These are phyloP conservation scores for Lipomyces yamadae DNA, from an alignment of 805 yeast genomes.

Conservation along the genomic window DNA sequence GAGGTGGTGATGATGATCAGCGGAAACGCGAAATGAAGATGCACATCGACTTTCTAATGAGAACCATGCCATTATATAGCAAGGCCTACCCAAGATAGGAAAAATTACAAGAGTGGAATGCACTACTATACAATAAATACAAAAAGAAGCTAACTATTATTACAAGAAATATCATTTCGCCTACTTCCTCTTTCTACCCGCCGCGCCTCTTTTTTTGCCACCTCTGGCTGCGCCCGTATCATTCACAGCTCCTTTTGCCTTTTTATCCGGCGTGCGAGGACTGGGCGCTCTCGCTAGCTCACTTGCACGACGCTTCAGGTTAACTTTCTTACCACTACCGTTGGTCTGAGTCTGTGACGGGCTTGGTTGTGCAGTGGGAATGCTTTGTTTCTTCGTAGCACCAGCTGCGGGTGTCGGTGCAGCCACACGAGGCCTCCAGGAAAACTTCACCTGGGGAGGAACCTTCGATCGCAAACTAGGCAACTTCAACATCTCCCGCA, in stretches of 20 bases:
- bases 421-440: slow-evolving; percentile 29
- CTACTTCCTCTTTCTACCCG: slow-evolving; percentile 7
- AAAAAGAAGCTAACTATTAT: background rate
- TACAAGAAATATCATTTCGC: background rate
- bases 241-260: background rate
- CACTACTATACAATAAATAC: background rate
- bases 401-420: slow-evolving; percentile 12
- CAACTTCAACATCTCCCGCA: slow-evolving; percentile 30
- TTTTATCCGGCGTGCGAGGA: slow-evolving; percentile 13
- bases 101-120: background rate
- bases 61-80: slow-evolving; percentile 15
- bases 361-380: background rate
- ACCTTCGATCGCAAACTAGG: slow-evolving; percentile 13
- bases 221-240: slow-evolving; percentile 4
- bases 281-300: slow-evolving; percentile 8
- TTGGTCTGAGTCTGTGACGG: slow-evolving; percentile 8
- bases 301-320: slow-evolving; percentile 20
- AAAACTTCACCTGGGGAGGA: slow-evolving; percentile 35
- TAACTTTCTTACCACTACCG: slow-evolving; percentile 10
- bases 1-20: slow-evolving; percentile 8
- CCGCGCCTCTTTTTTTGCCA: slow-evolving; percentile 10
- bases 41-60: slow-evolving; percentile 25
- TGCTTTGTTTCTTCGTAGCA: background rate
- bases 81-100: background rate
- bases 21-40: slow-evolving; percentile 24